A percentile compares a stretch with the other conserved stretches of the same genome.
phyloP scores from a whole-genome alignment of 805 yeast species.

The Pichia membranifaciens region DNA sequence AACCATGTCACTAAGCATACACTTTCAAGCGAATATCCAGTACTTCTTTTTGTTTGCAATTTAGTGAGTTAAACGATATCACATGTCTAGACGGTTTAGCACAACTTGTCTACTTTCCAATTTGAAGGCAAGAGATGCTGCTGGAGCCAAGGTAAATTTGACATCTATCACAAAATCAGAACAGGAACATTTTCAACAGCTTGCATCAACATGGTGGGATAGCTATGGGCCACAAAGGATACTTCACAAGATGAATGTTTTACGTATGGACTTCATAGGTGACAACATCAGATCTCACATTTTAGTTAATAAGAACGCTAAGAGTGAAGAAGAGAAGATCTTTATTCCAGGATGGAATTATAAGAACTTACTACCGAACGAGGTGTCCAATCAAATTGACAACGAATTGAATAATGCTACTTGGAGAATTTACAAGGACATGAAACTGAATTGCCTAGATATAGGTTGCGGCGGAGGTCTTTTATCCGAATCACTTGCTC shows the following conservation, averaged over 20 bases:
- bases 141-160: constrained; percentile 5
- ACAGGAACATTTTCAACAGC: constrained; percentile 70
- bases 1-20: too few species aligned
- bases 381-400: constrained; percentile 42
- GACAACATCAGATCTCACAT: constrained; percentile 46
- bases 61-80: too few species aligned
- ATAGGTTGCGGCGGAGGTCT: constrained; percentile 99
- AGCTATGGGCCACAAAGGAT: constrained; percentile 88
- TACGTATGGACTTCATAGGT: constrained; percentile 81
- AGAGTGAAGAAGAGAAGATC: constrained; percentile 37
- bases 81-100: constrained; percentile 1
- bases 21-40: too few species aligned
- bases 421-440: constrained; percentile 30
- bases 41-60: too few species aligned
- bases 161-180: constrained; percentile 54
- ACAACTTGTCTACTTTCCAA: neutral
- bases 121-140: neutral
- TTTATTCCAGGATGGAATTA: constrained; percentile 74
- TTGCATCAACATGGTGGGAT: constrained; percentile 99
- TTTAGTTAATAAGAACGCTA: constrained; percentile 36
- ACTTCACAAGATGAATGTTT: constrained; percentile 87
- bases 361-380: constrained; percentile 56
- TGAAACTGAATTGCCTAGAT: constrained; percentile 59
- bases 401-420: constrained; percentile 45
- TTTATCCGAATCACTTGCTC: constrained; percentile 77